Base-by-base conservation (phyloP, 805 yeast genomes). In the Yarrowia sp. region DNA sequence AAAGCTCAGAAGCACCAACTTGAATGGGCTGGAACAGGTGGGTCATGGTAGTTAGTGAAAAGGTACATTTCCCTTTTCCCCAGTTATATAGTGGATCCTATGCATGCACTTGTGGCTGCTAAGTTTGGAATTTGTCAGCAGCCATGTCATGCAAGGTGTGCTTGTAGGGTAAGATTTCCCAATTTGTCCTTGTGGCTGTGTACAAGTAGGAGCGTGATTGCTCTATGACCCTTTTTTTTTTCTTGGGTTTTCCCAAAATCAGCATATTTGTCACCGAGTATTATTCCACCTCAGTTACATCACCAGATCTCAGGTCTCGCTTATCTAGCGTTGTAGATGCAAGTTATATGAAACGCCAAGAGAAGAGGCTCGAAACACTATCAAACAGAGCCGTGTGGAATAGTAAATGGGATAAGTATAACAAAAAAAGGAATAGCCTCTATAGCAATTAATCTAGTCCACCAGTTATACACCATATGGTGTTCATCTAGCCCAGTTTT, bases 311-410 rank as follows among this genome's bases (percentile, higher is more conserved):
- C 38, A 12, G 17, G 19, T 47, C 38, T 47, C 19, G 52, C 19
- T 47, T 47, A 47, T 47, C 52, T 9, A 36, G 36, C 52, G 19
- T 47, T 19, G 13, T 8, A 14, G 19, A 47, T 47, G 52, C 38
- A 47, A 15, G 52, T 30, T 47, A 5, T 30, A 47, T 47, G 33
- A 30, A 47, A 15, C 24, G 49, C 49, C 46, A 19, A 44, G 49
- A 44, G 46, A 17, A 44, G 46, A 17, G 43, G 9, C 4, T 40
- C 0, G 30, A 24, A 24, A 24, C 30, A 2, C 30, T 24, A 2
- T 24, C 2, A 24, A 24, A 24, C 30, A 24, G 30, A 24, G 30
- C 30, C 30, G 30, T 24, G 5, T n/a, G 5, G 30, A 24, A 24
- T 24, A 24, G 30, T 24, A n/a, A n/a, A n/a, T n/a, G n/a, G n/a